A percentile compares a stretch with the other conserved stretches of the same genome.
Evolutionary conservation across 2,329 filamentous ascomycete species (phyloP).

Genomic region (Ustulina deusta): DNA sequence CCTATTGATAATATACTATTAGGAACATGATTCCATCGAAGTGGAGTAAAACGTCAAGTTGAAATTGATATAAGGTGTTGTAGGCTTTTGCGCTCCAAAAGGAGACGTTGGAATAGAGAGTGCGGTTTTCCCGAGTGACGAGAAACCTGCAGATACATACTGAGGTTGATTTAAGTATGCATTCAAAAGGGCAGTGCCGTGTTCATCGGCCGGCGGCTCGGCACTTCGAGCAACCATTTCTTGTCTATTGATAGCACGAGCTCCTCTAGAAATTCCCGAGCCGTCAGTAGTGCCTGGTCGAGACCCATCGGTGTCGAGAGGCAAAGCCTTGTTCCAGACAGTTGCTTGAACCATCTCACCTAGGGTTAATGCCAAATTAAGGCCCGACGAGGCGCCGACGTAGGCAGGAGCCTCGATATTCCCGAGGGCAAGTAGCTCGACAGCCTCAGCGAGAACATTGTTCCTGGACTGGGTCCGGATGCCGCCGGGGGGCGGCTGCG

Average conservation of each 20-base stretch:
- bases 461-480: constrained; percentile 37
- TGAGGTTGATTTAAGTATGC: constrained; percentile 61
- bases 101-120: neutral
- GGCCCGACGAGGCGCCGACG: constrained; percentile 62
- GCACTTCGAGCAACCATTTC: constrained; percentile 57
- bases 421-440: constrained; percentile 62
- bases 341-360: constrained; percentile 66
- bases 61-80: neutral
- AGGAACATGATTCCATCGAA: constrained; percentile 3
- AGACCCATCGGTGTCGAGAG: constrained; percentile 36
- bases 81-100: too few relatives aligned
- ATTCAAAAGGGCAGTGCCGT: constrained; percentile 58
- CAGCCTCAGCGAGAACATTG: constrained; percentile 56
- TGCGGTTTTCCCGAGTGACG: neutral
- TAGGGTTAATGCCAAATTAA: constrained; percentile 62
- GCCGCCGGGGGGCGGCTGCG: constrained; percentile 27
- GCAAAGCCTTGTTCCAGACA: constrained; percentile 65
- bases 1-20: constrained; percentile 30
- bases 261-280: constrained; percentile 17
- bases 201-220: constrained; percentile 60
- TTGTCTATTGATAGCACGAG: constrained; percentile 52
- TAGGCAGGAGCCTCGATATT: constrained; percentile 60
- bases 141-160: constrained; percentile 27
- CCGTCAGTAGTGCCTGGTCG: constrained; percentile 29
- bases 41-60: too few relatives aligned